Percentiles rank a stretch among this genome's conserved stretches.
phyloP scores from a whole-genome alignment of 139 green algal genomes.

The Chlamydomonas schloesseri region DNA sequence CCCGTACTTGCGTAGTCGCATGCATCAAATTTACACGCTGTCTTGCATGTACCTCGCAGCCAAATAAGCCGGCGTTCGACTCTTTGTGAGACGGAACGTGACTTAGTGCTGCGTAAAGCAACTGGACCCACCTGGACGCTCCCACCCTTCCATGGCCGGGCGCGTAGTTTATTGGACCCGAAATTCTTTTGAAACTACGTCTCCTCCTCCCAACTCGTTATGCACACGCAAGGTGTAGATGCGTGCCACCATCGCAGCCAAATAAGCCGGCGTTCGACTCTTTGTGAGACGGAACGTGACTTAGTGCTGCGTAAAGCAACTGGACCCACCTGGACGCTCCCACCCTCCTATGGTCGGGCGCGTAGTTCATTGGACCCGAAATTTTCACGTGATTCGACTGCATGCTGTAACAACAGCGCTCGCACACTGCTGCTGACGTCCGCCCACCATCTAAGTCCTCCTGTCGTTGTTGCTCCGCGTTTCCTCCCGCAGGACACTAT shows the following conservation, averaged over 20 bases:
- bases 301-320: constrained; percentile 32
- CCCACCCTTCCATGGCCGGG: not conserved
- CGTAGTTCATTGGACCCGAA: constrained; percentile 8
- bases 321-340: not conserved
- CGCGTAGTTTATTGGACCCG: constrained; percentile 14
- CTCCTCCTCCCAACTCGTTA: no score
- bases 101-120: constrained; percentile 30
- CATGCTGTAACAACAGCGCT: no score
- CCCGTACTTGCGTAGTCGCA: no score
- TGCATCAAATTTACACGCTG: not conserved
- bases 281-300: constrained; percentile 32
- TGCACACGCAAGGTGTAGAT: no score
- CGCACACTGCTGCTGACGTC: no score
- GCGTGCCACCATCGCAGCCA: constrained; percentile 15
- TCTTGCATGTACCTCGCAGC: constrained; percentile 4
- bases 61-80: constrained; percentile 37
- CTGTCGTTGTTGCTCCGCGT: no score
- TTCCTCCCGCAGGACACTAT: constrained; percentile 62
- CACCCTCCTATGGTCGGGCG: not conserved
- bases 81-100: constrained; percentile 33
- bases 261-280: constrained; percentile 33
- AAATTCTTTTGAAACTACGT: no score
- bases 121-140: constrained; percentile 12
- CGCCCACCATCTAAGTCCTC: no score
- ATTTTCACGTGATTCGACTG: no score